Conservation (phyloP, 208 protist species). For the Vickermania spadyakhi region DNA sequence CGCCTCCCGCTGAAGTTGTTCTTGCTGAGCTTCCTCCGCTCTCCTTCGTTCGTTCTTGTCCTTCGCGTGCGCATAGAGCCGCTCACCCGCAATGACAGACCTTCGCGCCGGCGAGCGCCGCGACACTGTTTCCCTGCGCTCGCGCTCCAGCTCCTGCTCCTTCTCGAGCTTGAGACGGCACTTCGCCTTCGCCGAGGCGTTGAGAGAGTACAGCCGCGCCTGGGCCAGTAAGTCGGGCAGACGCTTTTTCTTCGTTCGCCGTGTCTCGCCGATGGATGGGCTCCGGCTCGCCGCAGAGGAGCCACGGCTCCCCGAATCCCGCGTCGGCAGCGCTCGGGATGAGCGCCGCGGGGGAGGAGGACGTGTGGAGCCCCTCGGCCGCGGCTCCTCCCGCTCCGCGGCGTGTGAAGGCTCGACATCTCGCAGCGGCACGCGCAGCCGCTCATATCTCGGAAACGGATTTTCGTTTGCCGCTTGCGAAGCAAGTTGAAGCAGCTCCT, state of each 20-base stretch:
- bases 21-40: conserved; percentile 23
- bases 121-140: background rate
- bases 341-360: no score
- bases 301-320: no score
- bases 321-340: no score
- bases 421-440: no score
- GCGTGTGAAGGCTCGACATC: no score
- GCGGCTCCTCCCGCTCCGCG: no score
- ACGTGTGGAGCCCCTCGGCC: no score
- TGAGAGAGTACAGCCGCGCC: conserved; percentile 29
- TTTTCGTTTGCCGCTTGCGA: no score
- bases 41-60: conserved; percentile 5
- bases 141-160: conserved; percentile 1
- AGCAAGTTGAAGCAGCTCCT: no score
- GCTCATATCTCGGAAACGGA: no score
- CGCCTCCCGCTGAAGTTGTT: conserved; percentile 14
- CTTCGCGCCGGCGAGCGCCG: conserved; percentile 17
- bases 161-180: conserved; percentile 50
- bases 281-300: background rate
- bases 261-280: background rate
- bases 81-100: conserved; percentile 31
- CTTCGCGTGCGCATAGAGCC: conserved; percentile 36
- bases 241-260: conserved; percentile 8
- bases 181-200: conserved; percentile 19
- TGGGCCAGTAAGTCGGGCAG: conserved; percentile 17